Evolutionary conservation across 164 flowering plant species (phyloP), one percentile per base, ranked within the genome.

Genomic region (Kalanchoe fedtschenkoi): DNA sequence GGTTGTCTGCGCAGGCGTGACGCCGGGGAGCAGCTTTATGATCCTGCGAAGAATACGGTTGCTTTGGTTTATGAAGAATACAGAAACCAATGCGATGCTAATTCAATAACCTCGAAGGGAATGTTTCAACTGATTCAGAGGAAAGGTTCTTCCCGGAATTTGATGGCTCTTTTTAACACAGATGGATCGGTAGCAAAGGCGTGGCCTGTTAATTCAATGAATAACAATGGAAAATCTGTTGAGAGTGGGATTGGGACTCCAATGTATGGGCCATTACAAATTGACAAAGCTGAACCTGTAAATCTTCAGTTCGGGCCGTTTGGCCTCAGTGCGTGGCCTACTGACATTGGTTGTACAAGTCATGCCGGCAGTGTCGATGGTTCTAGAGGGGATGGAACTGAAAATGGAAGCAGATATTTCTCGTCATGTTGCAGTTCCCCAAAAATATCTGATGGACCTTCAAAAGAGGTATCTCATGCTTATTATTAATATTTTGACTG

Each of bases 341-440:
- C 69, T 75, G 89, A 83, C 62, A 75, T 76, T 58, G 83, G 89
- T 30, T 88, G 88, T 28, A 80, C 96, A 6, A 85, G 96, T 70
- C 81, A 74, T 75, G 83, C 89, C 32, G 84, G 96, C 61, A 89
- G 96, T 64, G 67, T 83, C 43, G 92, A 86, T 68, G 96, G 80
- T 59, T 83, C 86, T 1, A 80, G 71, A 63, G 82, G 68, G 34
- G 93, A 87, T 44, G 78, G 74, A 37, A 78, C 83, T 46, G 96
- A 89, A 46, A 75, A 73, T 69, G 88, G 93, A n/a, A 89, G 96
- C 56, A 82, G 74, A 76, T 77, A 87, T 66, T 70, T 71, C 62
- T 89, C 95, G 60, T 89, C 96, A 29, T 85, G 91, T 67, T 85
- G 96, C 76, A 89, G 96, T 70, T 87, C 96, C 0, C 96, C 96